phyloP scores from a whole-genome alignment of 495 filamentous ascomycete genomes.

The Talaromyces trachyspermus region DNA sequence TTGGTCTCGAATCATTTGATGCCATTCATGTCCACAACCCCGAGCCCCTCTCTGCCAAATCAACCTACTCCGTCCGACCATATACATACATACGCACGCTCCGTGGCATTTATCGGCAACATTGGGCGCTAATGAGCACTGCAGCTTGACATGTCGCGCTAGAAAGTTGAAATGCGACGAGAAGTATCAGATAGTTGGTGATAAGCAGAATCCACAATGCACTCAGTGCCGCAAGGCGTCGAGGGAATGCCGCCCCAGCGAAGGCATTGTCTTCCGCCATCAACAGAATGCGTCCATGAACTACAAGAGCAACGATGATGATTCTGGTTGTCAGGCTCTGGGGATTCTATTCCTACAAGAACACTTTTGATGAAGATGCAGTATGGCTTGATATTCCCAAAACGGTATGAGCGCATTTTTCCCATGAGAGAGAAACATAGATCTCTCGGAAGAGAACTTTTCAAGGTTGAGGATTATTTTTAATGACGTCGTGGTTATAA shows the following conservation, averaged over 20 bases:
- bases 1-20: background rate
- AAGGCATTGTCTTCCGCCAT: constrained; percentile 60
- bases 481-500: constrained; percentile 8
- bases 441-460: too few species aligned
- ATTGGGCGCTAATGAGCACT: background rate
- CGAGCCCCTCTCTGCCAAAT: background rate
- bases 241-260: constrained; percentile 53
- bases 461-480: too few species aligned
- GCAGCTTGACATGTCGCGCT: constrained; percentile 55
- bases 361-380: constrained; percentile 55
- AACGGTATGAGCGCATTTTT: constrained; percentile 39
- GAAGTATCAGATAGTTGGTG: constrained; percentile 24
- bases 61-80: background rate
- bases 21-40: too few species aligned
- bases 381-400: constrained; percentile 60
- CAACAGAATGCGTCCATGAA: constrained; percentile 72
- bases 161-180: constrained; percentile 52
- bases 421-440: too few species aligned
- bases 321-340: constrained; percentile 38
- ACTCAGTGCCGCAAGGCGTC: constrained; percentile 53
- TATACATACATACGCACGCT: too few species aligned
- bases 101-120: background rate
- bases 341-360: constrained; percentile 64
- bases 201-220: constrained; percentile 51
- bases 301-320: constrained; percentile 27